Conservation (phyloP, 306 rosid genomes). For the Astragalus membranaceus region DNA sequence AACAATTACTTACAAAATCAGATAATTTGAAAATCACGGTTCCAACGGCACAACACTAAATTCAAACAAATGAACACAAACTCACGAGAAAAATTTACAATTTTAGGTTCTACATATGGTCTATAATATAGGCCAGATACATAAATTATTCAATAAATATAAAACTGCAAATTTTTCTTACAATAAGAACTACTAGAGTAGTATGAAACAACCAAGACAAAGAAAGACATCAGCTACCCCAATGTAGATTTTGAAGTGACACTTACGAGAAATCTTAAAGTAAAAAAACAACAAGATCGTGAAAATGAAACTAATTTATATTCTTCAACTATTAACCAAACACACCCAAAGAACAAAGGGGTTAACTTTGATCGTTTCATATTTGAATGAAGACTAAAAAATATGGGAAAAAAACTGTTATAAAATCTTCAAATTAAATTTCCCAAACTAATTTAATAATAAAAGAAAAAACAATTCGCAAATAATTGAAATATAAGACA, state of each 20-base stretch:
- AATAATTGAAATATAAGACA: not conserved
- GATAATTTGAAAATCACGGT: constrained; percentile 5
- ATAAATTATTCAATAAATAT: no score
- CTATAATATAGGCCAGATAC: no score
- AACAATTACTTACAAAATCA: not conserved
- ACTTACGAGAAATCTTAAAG: not conserved
- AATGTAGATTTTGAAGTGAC: not conserved
- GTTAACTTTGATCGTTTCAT: not conserved
- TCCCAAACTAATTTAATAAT: not conserved
- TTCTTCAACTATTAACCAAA: not conserved
- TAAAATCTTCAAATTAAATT: not conserved
- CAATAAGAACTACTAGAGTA: no score
- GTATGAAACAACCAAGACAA: not conserved
- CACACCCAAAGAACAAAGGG: not conserved
- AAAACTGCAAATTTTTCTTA: no score
- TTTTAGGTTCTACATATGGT: no score
- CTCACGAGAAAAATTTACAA: not conserved
- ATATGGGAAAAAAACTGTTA: not conserved
- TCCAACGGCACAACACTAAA: not conserved
- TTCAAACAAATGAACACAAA: not conserved
- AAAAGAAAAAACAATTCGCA: not conserved
- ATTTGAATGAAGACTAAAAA: not conserved
- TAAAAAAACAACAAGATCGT: not conserved
- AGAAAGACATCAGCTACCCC: not conserved
- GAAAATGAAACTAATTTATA: not conserved